phyloP scores from a whole-genome alignment of 2,329 filamentous ascomycete genomes.

The Furcasterigmium sp. region DNA sequence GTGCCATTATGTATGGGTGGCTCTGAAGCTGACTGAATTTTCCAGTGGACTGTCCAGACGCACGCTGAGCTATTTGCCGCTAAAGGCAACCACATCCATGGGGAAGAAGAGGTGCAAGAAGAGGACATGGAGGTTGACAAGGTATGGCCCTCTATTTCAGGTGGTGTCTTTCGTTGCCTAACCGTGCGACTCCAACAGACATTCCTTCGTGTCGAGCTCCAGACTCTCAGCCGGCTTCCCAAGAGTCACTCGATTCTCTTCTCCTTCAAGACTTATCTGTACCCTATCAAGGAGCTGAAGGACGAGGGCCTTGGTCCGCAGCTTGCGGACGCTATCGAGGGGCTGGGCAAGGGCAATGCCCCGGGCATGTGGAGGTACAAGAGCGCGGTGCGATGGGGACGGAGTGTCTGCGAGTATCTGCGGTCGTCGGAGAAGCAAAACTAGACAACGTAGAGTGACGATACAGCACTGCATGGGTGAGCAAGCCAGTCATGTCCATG shows the following conservation, averaged over 20 bases:
- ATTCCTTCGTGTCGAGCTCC: slow-evolving; percentile 41
- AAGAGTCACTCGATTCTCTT: slow-evolving; percentile 41
- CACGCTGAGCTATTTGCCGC: slow-evolving; percentile 34
- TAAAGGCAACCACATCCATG: slow-evolving; percentile 28
- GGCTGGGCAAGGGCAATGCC: slow-evolving; percentile 42
- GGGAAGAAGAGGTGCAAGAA: slow-evolving; percentile 23
- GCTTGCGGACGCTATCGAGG: slow-evolving; percentile 48
- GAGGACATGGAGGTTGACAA: slow-evolving; percentile 31
- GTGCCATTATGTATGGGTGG: no score
- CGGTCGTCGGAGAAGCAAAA: slow-evolving; percentile 16
- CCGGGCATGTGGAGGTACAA: slow-evolving; percentile 51
- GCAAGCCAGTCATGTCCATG: no score
- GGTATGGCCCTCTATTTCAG: slow-evolving; percentile 12
- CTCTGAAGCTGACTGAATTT: no score
- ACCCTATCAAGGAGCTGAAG: slow-evolving; percentile 41
- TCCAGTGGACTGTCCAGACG: slow-evolving; percentile 44
- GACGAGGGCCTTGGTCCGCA: slow-evolving; percentile 39
- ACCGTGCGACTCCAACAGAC: slow-evolving; percentile 16
- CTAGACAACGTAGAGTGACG: not conserved
- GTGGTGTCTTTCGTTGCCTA: not conserved
- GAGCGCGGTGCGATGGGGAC: slow-evolving; percentile 40
- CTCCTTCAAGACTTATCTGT: slow-evolving; percentile 52
- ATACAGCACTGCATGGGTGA: not conserved
- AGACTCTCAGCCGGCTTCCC: slow-evolving; percentile 45
- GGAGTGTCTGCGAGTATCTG: slow-evolving; percentile 39